Evolutionary conservation across 2,329 filamentous ascomycete species (phyloP).

Genomic region (Beauveria varroae): DNA sequence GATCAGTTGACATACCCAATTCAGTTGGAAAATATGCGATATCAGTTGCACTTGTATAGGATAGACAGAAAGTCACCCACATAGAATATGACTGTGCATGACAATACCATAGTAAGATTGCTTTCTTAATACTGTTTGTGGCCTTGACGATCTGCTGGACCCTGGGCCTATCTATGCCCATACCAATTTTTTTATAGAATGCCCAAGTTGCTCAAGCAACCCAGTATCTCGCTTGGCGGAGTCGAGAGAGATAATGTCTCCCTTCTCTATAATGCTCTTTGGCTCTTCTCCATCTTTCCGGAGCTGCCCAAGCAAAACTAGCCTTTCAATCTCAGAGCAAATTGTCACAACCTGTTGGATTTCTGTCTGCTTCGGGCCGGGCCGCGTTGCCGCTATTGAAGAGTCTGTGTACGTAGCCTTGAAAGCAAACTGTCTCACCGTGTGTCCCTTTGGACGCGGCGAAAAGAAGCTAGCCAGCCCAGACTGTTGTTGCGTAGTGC

Average conservation of each 20-base stretch:
- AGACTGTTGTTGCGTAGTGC: conserved; percentile 19
- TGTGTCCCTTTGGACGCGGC: conserved; percentile 25
- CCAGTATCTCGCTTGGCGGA: conserved; percentile 86
- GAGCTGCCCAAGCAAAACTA: conserved; percentile 46
- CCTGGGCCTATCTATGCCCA: conserved; percentile 52
- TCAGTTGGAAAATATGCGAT: conserved; percentile 87
- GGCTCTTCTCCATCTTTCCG: conserved; percentile 32
- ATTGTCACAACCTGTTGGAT: conserved; percentile 54
- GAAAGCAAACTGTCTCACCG: conserved; percentile 41
- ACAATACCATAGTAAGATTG: conserved; percentile 1
- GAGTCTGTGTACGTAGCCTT: conserved; percentile 49
- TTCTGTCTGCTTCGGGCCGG: conserved; percentile 41
- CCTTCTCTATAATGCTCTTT: conserved; percentile 44
- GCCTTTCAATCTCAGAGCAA: conserved; percentile 67
- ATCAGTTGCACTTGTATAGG: conserved; percentile 79
- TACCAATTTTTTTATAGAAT: conserved; percentile 88
- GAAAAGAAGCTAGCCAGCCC: conserved; percentile 37
- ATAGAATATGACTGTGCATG: background rate
- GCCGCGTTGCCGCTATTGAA: conserved; percentile 45
- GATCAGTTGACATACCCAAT: conserved; percentile 69
- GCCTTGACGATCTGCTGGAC: conserved; percentile 4
- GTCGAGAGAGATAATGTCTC: conserved; percentile 72
- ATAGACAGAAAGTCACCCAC: conserved; percentile 13
- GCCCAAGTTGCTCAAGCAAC: conserved; percentile 76
- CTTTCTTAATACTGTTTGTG: conserved; percentile 1